Conservation (phyloP, 306 rosid genomes). For the Cucumis sativus region DNA sequence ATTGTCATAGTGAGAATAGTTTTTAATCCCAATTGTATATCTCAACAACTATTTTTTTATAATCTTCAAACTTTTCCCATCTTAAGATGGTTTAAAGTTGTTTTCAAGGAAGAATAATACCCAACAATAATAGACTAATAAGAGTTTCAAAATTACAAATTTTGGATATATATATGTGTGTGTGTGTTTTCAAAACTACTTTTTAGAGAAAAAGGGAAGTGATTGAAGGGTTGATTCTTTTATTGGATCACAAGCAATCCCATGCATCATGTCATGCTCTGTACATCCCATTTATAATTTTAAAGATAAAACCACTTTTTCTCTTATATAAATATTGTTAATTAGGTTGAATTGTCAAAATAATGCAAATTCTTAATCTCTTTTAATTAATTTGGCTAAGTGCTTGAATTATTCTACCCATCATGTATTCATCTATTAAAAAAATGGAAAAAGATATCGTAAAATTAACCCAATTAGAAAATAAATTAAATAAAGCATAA, state of each 20-base stretch:
- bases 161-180: neutral
- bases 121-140: neutral
- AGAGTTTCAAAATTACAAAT: neutral
- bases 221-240: neutral
- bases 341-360: neutral
- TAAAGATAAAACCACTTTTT: neutral
- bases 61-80: neutral
- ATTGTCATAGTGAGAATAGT: neutral
- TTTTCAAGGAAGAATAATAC: neutral
- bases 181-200: neutral
- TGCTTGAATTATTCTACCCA: neutral
- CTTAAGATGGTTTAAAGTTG: neutral
- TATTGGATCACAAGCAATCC: constrained; percentile 4
- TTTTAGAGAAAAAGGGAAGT: neutral
- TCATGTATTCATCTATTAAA: neutral
- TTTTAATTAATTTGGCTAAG: neutral
- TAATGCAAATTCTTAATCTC: neutral
- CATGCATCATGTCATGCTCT: neutral
- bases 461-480: neutral
- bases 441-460: too few relatives aligned
- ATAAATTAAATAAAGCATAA: neutral
- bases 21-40: neutral
- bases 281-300: neutral
- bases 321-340: neutral
- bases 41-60: neutral